These are phyloP conservation scores for Albizia julibrissin DNA, from an alignment of 306 rosid species.

Conservation along the genomic window DNA sequence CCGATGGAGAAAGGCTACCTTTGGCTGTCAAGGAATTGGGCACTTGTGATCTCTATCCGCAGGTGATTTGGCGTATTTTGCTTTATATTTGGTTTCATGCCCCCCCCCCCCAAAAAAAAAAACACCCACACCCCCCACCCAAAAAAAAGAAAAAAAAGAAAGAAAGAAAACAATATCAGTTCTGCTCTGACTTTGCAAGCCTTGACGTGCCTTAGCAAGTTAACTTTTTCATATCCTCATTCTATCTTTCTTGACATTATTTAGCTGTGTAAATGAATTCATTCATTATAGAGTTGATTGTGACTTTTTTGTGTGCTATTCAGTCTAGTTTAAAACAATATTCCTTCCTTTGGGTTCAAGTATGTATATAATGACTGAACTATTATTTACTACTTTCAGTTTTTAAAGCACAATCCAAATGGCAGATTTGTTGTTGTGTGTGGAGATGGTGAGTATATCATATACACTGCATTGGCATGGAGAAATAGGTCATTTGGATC, in stretches of 20 bases:
- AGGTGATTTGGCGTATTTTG: conserved; percentile 53
- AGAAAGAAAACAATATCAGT: too few relatives aligned
- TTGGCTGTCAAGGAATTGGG: conserved; percentile 98
- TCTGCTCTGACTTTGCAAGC: conserved; percentile 18
- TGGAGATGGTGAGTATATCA: conserved; percentile 98
- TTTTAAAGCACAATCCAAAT: conserved; percentile 94
- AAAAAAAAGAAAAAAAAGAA: too few relatives aligned
- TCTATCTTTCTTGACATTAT: conserved; percentile 1
- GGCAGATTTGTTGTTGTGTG: conserved; percentile 99
- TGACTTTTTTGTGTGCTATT: conserved; percentile 19
- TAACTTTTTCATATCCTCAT: background rate
- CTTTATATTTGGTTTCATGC: conserved; percentile 24
- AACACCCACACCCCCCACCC: too few relatives aligned
- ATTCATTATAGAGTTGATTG: background rate
- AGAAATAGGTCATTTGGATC: conserved; percentile 98
- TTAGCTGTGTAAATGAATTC: background rate
- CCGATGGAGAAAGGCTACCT: conserved; percentile 97
- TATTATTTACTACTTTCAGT: conserved; percentile 48
- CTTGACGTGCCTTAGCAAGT: conserved; percentile 11
- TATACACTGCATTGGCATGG: conserved; percentile 98
- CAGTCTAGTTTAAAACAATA: conserved; percentile 20
- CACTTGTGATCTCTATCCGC: conserved; percentile 98
- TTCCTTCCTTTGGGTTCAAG: conserved; percentile 16
- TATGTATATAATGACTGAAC: background rate
- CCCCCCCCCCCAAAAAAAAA: too few relatives aligned